phyloP scores from a whole-genome alignment of 1,284 basidiomycete species.

The Heterobasidion irregulare region DNA sequence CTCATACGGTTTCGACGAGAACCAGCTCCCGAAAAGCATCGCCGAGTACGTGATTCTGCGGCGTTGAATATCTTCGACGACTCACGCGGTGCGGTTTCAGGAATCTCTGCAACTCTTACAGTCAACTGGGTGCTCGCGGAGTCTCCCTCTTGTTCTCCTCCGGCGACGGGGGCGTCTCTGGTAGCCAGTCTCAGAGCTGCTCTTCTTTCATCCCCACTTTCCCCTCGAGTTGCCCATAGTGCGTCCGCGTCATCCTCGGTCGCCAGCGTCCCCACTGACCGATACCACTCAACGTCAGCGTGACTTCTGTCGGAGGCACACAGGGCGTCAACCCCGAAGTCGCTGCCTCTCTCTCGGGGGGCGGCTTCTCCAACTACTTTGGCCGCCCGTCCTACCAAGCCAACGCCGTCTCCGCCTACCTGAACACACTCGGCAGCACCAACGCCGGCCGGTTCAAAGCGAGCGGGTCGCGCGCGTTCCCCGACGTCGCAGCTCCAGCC shows the following conservation, averaged over 20 bases:
- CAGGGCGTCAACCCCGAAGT: slow-evolving; percentile 16
- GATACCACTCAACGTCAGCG: not conserved
- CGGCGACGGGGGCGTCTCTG: slow-evolving; percentile 13
- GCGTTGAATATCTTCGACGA: not conserved
- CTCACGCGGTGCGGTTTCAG: not conserved
- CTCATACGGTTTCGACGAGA: slow-evolving; percentile 18
- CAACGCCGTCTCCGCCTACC: slow-evolving; percentile 23
- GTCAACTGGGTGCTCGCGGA: slow-evolving; percentile 4
- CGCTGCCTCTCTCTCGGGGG: not conserved
- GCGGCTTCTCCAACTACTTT: slow-evolving; percentile 6
- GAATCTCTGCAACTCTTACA: slow-evolving; percentile 3
- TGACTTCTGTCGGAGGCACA: slow-evolving; percentile 14
- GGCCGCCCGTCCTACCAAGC: not conserved
- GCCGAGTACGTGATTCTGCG: not conserved
- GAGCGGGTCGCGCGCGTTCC: slow-evolving; percentile 19
- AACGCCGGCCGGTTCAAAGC: slow-evolving; percentile 16
- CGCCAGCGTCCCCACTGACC: not conserved
- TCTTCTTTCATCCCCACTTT: slow-evolving; percentile 2
- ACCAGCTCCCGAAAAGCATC: slow-evolving; percentile 9
- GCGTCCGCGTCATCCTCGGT: not conserved
- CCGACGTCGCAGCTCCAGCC: slow-evolving; percentile 49
- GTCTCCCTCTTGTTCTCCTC: slow-evolving; percentile 14
- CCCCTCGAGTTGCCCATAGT: not conserved
- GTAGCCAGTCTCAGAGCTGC: slow-evolving; percentile 8
- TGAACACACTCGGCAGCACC: slow-evolving; percentile 18